phyloP scores from a whole-genome alignment of 2,329 filamentous ascomycete genomes.

The Epichloe coenophiala region DNA sequence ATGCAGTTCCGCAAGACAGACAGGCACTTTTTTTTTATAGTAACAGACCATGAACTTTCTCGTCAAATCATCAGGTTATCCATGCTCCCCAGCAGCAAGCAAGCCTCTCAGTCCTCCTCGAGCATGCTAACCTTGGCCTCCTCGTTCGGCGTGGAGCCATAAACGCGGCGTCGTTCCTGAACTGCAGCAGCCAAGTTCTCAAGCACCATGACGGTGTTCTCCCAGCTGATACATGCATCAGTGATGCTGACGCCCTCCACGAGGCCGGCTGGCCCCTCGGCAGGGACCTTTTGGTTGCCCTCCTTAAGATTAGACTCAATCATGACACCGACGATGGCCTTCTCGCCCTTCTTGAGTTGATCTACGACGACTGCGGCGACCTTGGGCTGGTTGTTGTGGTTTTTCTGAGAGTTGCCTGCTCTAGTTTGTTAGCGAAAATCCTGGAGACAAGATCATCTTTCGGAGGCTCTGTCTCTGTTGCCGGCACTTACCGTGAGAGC shows the following conservation, averaged over 20 bases:
- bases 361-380: conserved; percentile 55
- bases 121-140: conserved; percentile 29
- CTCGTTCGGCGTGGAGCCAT: conserved; percentile 21
- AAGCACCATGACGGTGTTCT: conserved; percentile 65
- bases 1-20: not conserved
- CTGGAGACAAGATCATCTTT: not conserved
- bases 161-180: conserved; percentile 52
- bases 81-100: not conserved
- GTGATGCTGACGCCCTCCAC: conserved; percentile 91
- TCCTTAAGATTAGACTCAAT: conserved; percentile 97
- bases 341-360: conserved; percentile 78
- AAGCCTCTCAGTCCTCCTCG: conserved; percentile 34
- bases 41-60: not conserved
- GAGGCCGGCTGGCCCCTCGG: conserved; percentile 63
- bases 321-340: conserved; percentile 89
- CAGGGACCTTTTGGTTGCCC: conserved; percentile 68
- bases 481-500: conserved; percentile 67
- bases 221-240: conserved; percentile 93
- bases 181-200: conserved; percentile 80
- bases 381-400: conserved; percentile 94
- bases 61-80: conserved; percentile 1
- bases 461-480: not conserved
- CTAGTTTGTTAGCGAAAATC: not conserved
- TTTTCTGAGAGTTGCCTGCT: conserved; percentile 85
- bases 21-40: not conserved